These are phyloP conservation scores for Apium graveolens DNA, from an alignment of 129 eudicot species.

Conservation along the genomic window DNA sequence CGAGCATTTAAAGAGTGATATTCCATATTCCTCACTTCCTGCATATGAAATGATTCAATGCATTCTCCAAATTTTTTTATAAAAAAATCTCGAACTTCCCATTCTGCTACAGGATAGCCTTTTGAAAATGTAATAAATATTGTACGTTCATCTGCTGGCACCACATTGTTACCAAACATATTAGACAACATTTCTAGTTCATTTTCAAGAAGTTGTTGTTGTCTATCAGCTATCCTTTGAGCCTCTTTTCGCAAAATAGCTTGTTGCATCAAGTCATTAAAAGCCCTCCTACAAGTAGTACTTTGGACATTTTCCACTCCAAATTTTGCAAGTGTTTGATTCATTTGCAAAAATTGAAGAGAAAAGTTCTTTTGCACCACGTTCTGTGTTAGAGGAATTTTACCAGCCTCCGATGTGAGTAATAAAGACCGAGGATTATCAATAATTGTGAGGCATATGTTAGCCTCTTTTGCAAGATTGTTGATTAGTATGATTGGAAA, in stretches of 20 bases:
- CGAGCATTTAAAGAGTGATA: constrained; percentile 57
- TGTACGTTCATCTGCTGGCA: background rate
- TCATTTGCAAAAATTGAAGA: constrained; percentile 22
- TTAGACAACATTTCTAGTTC: background rate
- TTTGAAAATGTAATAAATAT: constrained; percentile 52
- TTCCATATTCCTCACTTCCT: constrained; percentile 19
- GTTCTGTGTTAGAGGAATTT: constrained; percentile 32
- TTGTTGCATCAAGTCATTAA: constrained; percentile 38
- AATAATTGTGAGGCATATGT: constrained; percentile 32
- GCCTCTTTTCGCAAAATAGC: constrained; percentile 26
- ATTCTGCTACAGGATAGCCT: constrained; percentile 56
- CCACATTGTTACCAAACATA: background rate
- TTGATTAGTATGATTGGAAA: constrained; percentile 24
- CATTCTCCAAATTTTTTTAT: constrained; percentile 37
- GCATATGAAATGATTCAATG: constrained; percentile 55
- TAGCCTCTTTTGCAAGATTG: constrained; percentile 47
- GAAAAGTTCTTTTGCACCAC: constrained; percentile 37
- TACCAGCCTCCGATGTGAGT: background rate
- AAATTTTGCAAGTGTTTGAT: background rate
- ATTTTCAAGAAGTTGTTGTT: background rate
- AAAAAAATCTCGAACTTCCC: constrained; percentile 43
- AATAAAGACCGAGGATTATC: constrained; percentile 5
- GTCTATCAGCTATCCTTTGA: background rate
- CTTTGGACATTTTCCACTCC: constrained; percentile 21
- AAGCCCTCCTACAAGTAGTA: constrained; percentile 27